A percentile compares a stretch with the other conserved stretches of the same genome.
These are phyloP conservation scores for Solanum arcanum DNA, from an alignment of 257 asterid genomes.

Conservation along the genomic window DNA sequence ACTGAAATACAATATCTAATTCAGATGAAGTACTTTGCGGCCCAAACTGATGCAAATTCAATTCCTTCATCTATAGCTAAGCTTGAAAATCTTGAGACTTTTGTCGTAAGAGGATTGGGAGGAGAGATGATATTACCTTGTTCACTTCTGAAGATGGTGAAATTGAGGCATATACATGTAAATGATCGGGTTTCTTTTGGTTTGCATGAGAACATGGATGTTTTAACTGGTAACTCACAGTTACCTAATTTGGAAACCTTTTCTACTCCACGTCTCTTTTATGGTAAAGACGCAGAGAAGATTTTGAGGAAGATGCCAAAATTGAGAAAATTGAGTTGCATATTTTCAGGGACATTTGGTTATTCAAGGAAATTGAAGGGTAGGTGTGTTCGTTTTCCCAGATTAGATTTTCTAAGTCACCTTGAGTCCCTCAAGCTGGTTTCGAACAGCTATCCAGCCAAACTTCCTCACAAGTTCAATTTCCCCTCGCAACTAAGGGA, in stretches of 20 bases:
- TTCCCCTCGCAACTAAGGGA: not conserved
- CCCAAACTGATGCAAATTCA: not conserved
- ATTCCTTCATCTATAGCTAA: not conserved
- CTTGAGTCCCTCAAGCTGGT: slow-evolving; percentile 2
- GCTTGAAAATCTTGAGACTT: not conserved
- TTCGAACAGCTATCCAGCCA: not conserved
- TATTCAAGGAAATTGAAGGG: not conserved
- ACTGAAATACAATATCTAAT: not conserved
- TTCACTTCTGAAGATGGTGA: not conserved
- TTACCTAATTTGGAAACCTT: not conserved
- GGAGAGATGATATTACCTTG: not conserved
- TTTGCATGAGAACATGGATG: not conserved
- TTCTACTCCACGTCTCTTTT: not conserved
- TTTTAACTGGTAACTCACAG: not conserved
- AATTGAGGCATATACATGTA: not conserved
- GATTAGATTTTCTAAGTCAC: not conserved
- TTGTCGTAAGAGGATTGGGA: not conserved
- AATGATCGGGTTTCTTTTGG: not conserved
- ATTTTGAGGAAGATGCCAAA: not conserved
- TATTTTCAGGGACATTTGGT: not conserved
- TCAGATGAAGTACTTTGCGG: slow-evolving; percentile 2
- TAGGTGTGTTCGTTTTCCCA: not conserved
- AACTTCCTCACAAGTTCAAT: not conserved
- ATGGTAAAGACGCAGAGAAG: not conserved
- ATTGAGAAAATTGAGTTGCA: not conserved